phyloP scores from a whole-genome alignment of 495 filamentous ascomycete species.

The Aspergillus funiculosus region DNA sequence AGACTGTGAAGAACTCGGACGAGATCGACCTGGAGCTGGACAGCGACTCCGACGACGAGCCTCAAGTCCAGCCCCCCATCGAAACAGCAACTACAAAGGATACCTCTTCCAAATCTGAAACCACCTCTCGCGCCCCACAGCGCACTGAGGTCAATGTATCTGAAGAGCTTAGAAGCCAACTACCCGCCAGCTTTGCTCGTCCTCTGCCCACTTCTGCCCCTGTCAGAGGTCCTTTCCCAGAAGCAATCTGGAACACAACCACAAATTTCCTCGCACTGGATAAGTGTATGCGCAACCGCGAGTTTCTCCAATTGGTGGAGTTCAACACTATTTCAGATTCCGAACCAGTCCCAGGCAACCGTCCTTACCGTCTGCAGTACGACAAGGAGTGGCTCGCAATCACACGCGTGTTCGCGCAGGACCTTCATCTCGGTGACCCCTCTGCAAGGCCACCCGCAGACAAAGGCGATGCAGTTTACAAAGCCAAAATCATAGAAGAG shows the following conservation, averaged over 20 bases:
- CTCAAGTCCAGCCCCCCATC: background rate
- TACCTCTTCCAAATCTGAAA: background rate
- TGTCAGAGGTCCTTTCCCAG: constrained; percentile 40
- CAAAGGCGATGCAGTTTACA: constrained; percentile 60
- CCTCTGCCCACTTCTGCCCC: constrained; percentile 27
- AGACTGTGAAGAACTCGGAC: constrained; percentile 37
- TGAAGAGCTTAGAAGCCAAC: constrained; percentile 56
- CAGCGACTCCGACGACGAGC: constrained; percentile 34
- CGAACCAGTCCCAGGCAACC: constrained; percentile 10
- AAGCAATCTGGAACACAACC: constrained; percentile 61
- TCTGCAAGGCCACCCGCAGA: constrained; percentile 42
- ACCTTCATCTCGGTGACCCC: constrained; percentile 55
- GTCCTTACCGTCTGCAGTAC: constrained; percentile 57
- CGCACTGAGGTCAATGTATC: constrained; percentile 32
- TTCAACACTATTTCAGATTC: constrained; percentile 42
- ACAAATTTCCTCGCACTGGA: constrained; percentile 86
- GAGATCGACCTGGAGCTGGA: constrained; percentile 54
- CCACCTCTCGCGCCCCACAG: background rate
- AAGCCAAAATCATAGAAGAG: constrained; percentile 54
- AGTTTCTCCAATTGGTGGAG: constrained; percentile 76
- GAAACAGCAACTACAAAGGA: constrained; percentile 15
- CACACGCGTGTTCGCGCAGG: constrained; percentile 65
- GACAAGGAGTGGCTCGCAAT: constrained; percentile 96
- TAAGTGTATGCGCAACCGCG: constrained; percentile 63
- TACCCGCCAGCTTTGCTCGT: constrained; percentile 59